Conservation (phyloP, 73 alveolate genomes). For the Paramecium primaurelia region DNA sequence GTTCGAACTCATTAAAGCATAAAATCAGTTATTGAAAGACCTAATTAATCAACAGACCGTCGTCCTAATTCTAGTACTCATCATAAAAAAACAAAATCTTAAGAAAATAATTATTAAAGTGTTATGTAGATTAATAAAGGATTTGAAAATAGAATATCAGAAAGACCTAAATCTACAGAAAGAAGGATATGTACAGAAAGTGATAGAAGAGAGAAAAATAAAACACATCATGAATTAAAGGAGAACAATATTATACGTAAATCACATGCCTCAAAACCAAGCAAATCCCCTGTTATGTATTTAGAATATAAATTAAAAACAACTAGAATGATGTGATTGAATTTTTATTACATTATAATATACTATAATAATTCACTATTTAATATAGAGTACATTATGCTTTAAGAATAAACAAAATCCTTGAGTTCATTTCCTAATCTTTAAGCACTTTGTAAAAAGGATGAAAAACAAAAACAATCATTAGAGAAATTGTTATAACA, state of each 20-base stretch:
- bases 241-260: neutral
- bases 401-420: neutral
- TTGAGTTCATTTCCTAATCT: neutral
- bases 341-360: neutral
- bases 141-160: neutral
- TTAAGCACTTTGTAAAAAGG: neutral
- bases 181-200: neutral
- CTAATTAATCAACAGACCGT: neutral
- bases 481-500: neutral
- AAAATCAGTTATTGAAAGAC: neutral
- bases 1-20: conserved; percentile 9
- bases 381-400: neutral
- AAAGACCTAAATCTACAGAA: neutral
- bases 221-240: neutral
- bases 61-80: neutral
- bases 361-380: neutral
- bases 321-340: neutral
- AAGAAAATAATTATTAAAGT: neutral
- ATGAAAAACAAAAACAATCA: neutral
- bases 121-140: neutral
- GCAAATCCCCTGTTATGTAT: conserved; percentile 14
- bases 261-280: neutral
- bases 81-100: conserved; percentile 3
- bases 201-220: neutral
- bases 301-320: neutral